phyloP scores from a whole-genome alignment of 345 rosid species.

The Corymbia maculata region DNA sequence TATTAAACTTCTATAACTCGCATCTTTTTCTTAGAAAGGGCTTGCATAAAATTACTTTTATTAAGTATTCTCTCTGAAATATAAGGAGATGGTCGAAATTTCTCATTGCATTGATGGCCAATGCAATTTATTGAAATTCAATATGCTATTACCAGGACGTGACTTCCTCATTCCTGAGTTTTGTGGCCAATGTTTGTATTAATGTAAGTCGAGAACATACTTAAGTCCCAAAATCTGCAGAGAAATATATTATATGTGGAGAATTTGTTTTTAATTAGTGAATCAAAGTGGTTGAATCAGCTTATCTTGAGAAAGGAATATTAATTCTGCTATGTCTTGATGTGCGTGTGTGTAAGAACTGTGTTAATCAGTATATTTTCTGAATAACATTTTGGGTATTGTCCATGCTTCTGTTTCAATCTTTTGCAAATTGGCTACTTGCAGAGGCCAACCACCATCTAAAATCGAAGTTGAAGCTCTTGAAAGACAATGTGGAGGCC shows the following conservation, averaged over 20 bases:
- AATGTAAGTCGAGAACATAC: background rate
- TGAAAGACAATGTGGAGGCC: constrained; percentile 28
- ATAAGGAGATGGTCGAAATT: background rate
- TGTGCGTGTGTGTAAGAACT: background rate
- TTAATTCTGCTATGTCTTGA: background rate
- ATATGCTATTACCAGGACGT: background rate
- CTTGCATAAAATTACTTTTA: background rate
- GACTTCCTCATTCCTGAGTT: background rate
- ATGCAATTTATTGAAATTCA: background rate
- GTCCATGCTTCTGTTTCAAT: background rate
- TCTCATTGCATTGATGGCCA: background rate
- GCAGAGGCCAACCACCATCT: constrained; percentile 50
- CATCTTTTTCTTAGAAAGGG: background rate
- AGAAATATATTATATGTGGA: background rate
- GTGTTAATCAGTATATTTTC: background rate
- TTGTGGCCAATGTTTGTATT: background rate
- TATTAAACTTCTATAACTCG: background rate
- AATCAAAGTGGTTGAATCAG: background rate
- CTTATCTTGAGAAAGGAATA: background rate
- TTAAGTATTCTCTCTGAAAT: background rate
- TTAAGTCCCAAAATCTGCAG: background rate
- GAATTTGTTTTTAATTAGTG: background rate
- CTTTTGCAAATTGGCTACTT: background rate
- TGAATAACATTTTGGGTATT: background rate
- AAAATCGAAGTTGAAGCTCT: constrained; percentile 36